These are phyloP conservation scores for Mariannaea elegans DNA, from an alignment of 2,329 filamentous ascomycete genomes.

Conservation along the genomic window DNA sequence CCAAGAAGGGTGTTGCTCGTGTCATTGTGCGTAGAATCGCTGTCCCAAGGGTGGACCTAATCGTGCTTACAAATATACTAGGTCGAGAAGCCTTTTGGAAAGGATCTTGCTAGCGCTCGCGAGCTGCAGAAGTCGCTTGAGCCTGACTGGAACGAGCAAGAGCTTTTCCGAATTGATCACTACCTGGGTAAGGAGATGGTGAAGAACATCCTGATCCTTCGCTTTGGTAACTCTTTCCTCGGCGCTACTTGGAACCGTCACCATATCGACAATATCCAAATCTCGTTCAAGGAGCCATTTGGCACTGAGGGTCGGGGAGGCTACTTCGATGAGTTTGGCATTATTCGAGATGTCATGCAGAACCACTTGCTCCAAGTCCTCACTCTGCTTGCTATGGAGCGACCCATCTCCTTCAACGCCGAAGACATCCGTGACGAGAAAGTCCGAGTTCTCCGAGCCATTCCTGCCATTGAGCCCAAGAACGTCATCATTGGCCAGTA, in stretches of 20 bases:
- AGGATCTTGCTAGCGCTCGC: constrained; percentile 92
- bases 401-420: constrained; percentile 96
- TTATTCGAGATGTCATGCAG: constrained; percentile 99
- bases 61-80: constrained; percentile 49
- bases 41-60: background rate
- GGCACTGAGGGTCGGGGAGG: constrained; percentile 97
- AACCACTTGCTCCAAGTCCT: constrained; percentile 98
- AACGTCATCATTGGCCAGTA: constrained; percentile 99
- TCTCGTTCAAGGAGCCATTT: constrained; percentile 99
- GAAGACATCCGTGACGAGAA: constrained; percentile 99
- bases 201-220: constrained; percentile 97
- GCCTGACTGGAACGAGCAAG: constrained; percentile 98
- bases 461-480: constrained; percentile 96
- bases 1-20: constrained; percentile 85
- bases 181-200: constrained; percentile 99
- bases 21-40: constrained; percentile 77
- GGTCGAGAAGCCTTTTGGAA: constrained; percentile 99
- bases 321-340: constrained; percentile 99
- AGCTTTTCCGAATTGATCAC: constrained; percentile 99
- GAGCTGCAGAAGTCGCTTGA: constrained; percentile 94
- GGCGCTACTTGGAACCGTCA: constrained; percentile 99
- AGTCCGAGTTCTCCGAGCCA: constrained; percentile 92
- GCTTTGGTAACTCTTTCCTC: constrained; percentile 99
- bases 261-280: constrained; percentile 99
- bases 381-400: constrained; percentile 96